These are phyloP conservation scores for Coniochaeta sp. DNA, from an alignment of 2,329 filamentous ascomycete genomes.

Conservation along the genomic window DNA sequence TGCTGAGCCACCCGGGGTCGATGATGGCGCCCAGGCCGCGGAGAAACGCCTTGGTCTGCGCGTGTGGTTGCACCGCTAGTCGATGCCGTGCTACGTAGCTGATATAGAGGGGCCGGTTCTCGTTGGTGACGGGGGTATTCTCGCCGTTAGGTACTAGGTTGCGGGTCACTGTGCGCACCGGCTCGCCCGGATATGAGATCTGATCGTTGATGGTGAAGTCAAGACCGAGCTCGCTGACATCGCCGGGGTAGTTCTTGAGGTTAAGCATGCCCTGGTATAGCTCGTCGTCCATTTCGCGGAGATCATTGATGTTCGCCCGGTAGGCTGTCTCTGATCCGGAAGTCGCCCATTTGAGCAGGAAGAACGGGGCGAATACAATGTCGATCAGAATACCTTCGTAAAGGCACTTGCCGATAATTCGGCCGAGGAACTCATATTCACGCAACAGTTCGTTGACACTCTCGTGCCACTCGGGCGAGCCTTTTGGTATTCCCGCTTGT, in stretches of 20 bases:
- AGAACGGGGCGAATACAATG: slow-evolving; percentile 89
- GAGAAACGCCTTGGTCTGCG: slow-evolving; percentile 84
- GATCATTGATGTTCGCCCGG: slow-evolving; percentile 87
- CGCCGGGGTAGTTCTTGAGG: slow-evolving; percentile 77
- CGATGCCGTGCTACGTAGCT: slow-evolving; percentile 85
- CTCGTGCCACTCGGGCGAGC: slow-evolving; percentile 47
- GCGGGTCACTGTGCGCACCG: slow-evolving; percentile 57
- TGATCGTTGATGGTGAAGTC: slow-evolving; percentile 86
- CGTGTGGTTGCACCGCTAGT: slow-evolving; percentile 68
- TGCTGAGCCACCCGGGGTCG: slow-evolving; percentile 84
- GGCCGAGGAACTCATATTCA: slow-evolving; percentile 84
- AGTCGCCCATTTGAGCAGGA: slow-evolving; percentile 89
- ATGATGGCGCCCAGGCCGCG: slow-evolving; percentile 82
- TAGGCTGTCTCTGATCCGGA: slow-evolving; percentile 57
- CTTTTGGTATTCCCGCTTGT: slow-evolving; percentile 40
- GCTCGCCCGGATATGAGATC: slow-evolving; percentile 36
- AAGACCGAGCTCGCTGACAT: slow-evolving; percentile 72
- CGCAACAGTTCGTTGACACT: slow-evolving; percentile 54
- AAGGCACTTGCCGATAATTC: slow-evolving; percentile 90
- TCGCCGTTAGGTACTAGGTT: slow-evolving; percentile 73
- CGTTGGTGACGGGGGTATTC: slow-evolving; percentile 74
- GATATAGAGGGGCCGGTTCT: slow-evolving; percentile 91
- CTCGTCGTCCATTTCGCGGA: slow-evolving; percentile 83
- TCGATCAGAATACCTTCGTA: slow-evolving; percentile 96
- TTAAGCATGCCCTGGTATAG: slow-evolving; percentile 79